These are phyloP conservation scores for Stemphylium lycopersici DNA, from an alignment of 2,329 filamentous ascomycete species.

Conservation along the genomic window DNA sequence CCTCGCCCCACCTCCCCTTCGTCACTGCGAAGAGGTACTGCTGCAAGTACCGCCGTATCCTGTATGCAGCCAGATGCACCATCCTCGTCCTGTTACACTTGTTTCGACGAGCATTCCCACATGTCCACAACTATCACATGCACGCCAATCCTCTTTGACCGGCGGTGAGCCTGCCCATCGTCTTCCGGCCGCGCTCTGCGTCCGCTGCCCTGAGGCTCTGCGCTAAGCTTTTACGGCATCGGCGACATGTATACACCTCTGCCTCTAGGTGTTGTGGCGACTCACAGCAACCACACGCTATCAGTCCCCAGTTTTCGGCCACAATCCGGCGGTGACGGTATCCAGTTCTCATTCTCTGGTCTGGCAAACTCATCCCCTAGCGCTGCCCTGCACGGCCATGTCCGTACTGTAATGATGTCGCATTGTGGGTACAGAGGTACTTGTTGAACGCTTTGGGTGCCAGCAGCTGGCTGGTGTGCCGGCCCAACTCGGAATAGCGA, in stretches of 20 bases:
- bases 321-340: conserved; percentile 32
- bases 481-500: conserved; percentile 31
- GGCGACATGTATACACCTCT: conserved; percentile 21
- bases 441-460: conserved; percentile 28
- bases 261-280: conserved; percentile 29
- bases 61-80: conserved; percentile 19
- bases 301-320: conserved; percentile 32
- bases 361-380: conserved; percentile 31
- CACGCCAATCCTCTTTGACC: conserved; percentile 10
- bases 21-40: conserved; percentile 22
- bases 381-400: conserved; percentile 22
- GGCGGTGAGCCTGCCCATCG: conserved; percentile 21
- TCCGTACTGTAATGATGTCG: conserved; percentile 35
- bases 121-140: conserved; percentile 8
- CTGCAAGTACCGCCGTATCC: conserved; percentile 7
- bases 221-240: conserved; percentile 21
- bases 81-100: conserved; percentile 12
- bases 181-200: conserved; percentile 32
- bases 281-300: conserved; percentile 25
- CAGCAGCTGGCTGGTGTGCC: conserved; percentile 17
- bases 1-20: conserved; percentile 20
- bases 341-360: conserved; percentile 37
- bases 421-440: conserved; percentile 36
- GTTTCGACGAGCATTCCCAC: conserved; percentile 14
- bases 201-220: conserved; percentile 29